phyloP scores from a whole-genome alignment of 2,329 filamentous ascomycete species.

The Domatiomyces catenatus region DNA sequence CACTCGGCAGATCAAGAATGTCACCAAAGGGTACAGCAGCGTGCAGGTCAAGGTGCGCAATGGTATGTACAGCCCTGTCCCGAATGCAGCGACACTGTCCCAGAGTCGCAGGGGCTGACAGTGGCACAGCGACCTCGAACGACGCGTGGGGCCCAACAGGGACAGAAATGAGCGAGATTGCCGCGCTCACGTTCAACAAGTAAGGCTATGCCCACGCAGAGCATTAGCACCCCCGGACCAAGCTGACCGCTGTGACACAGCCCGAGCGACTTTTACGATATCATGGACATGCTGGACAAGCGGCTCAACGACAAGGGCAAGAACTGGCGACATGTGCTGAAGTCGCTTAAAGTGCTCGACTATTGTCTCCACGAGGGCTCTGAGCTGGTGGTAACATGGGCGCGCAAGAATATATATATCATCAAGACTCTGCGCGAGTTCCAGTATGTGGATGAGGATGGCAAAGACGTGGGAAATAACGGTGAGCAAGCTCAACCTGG shows the following conservation, averaged over 20 bases:
- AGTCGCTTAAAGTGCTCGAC: conserved; percentile 92
- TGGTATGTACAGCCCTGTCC: conserved; percentile 44
- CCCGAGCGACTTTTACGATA: conserved; percentile 95
- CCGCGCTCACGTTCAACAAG: conserved; percentile 95
- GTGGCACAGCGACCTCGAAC: conserved; percentile 72
- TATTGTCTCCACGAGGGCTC: conserved; percentile 97
- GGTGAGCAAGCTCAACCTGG: conserved; percentile 42
- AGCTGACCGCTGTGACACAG: conserved; percentile 31
- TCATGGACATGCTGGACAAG: conserved; percentile 99
- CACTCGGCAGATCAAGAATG: conserved; percentile 94
- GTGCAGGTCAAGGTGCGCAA: conserved; percentile 97
- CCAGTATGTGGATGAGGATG: conserved; percentile 89
- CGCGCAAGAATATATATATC: conserved; percentile 93
- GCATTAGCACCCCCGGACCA: background rate
- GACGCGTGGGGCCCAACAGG: conserved; percentile 97
- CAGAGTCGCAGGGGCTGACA: conserved; percentile 1
- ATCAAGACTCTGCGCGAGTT: conserved; percentile 98
- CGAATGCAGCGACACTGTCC: background rate
- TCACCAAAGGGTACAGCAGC: conserved; percentile 94
- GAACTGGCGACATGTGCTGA: conserved; percentile 97
- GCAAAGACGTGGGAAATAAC: conserved; percentile 88
- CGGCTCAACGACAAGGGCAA: conserved; percentile 97
- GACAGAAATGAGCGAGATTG: conserved; percentile 97
- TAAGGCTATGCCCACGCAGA: conserved; percentile 34
- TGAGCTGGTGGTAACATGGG: conserved; percentile 93